Percentiles rank a stretch among this genome's conserved stretches.
phyloP scores from a whole-genome alignment of 345 rosid genomes.

The Camelina sativa region DNA sequence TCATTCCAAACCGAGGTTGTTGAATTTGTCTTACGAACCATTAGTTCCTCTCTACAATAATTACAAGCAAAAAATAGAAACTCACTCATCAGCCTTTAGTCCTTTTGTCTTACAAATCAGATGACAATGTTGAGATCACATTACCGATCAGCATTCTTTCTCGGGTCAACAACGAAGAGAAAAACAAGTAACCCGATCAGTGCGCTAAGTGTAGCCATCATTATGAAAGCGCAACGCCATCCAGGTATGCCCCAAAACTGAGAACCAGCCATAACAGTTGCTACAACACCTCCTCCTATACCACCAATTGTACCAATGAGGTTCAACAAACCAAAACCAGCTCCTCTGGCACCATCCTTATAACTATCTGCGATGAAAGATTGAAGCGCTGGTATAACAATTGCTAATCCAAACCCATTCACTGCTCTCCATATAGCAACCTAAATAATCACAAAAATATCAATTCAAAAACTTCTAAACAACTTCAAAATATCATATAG shows the following conservation, averaged over 20 bases:
- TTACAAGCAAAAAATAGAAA: neutral
- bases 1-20: conserved; percentile 69
- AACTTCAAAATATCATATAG: too few relatives aligned
- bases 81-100: neutral
- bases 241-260: conserved; percentile 74
- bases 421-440: conserved; percentile 95
- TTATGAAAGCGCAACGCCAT: conserved; percentile 92
- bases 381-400: conserved; percentile 96
- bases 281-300: conserved; percentile 94
- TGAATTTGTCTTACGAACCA: conserved; percentile 48
- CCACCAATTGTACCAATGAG: conserved; percentile 90
- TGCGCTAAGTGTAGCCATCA: conserved; percentile 82
- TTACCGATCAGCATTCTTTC: conserved; percentile 42
- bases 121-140: neutral
- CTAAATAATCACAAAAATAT: conserved; percentile 36
- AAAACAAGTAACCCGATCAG: conserved; percentile 83
- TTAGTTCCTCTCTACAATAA: conserved; percentile 56
- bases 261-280: conserved; percentile 92
- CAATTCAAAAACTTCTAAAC: neutral
- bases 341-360: conserved; percentile 76
- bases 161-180: conserved; percentile 76
- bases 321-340: conserved; percentile 85
- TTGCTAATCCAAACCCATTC: conserved; percentile 93
- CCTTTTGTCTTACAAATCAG: neutral
- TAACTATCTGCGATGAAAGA: conserved; percentile 98